Evolutionary conservation across 208 protist species (phyloP), one percentile per base, ranked within the genome.

Genomic region (Angomonas deanei): DNA sequence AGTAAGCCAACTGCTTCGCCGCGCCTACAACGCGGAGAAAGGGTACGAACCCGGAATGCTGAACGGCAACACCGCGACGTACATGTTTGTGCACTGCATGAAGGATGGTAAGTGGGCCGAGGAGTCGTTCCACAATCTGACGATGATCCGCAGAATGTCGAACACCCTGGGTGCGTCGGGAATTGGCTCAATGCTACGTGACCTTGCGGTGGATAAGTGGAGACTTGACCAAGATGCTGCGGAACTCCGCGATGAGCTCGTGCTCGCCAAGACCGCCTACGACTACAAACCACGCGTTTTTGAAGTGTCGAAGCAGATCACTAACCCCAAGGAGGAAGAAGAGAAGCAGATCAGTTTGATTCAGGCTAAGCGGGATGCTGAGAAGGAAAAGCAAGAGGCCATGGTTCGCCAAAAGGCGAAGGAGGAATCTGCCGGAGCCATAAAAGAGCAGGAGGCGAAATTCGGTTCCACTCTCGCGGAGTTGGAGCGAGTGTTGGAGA

Each of bases 261-360:
- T 84, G 24, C 79, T 94, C 64, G 92, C 86, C 32, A 76, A 78
- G 30, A 85, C 73, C 0, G 92, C 94, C 42, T 92, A 97, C 76
- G 92, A 94, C 38, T 95, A 95, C 82, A 88, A 86, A 68, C 92
- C 88, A 11, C 89, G 80, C 68, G 93, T 95, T 57, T 95, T 78
- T 70, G 89, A 96, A 27, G 70, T 83, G 19, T 23, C 81, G 24
- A 95, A 94, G 70, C 73, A 66, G 15, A 75, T 97, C 19, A 54
- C 82, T 8, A 94, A 97, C 72, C 91, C 95, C 46, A 78, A 87
- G 56, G 91, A 97, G 63, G 91, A 96, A 68, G 88, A 95, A 68
- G 48, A 78, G 70, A 86, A 86, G 68, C 83, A 82, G 48, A 82
- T 96, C 52, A 79, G 39, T 31, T 80, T 77, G 21, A 95, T 97